phyloP scores from a whole-genome alignment of 305 asterid species.

The Ajuga reptans region DNA sequence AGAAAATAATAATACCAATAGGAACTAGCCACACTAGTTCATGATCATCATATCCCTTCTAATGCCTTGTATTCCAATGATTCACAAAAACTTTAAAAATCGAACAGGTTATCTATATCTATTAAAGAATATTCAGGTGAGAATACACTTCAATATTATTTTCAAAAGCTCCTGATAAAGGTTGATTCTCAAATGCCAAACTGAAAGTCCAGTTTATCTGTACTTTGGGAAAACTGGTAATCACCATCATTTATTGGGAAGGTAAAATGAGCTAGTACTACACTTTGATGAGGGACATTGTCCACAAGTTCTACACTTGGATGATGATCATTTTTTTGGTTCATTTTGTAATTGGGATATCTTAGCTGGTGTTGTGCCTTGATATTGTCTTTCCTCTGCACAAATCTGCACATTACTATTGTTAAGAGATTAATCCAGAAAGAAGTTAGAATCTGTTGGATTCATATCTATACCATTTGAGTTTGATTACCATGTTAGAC shows the following conservation, averaged over 20 bases:
- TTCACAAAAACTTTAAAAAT: conserved; percentile 24
- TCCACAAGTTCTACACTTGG: conserved; percentile 22
- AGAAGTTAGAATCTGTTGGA: conserved; percentile 25
- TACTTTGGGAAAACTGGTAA: conserved; percentile 27
- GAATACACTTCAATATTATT: conserved; percentile 28
- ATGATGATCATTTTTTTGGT: conserved; percentile 16
- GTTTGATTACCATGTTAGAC: conserved; percentile 28
- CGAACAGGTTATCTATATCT: conserved; percentile 42
- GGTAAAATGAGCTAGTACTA: conserved; percentile 12
- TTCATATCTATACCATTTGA: conserved; percentile 23
- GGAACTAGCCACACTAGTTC: conserved; percentile 17
- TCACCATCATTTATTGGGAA: conserved; percentile 16
- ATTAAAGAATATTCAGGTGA: conserved; percentile 42
- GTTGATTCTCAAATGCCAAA: conserved; percentile 28
- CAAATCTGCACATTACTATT: conserved; percentile 25
- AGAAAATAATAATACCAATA: conserved; percentile 8
- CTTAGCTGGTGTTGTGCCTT: conserved; percentile 26
- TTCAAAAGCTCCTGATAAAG: conserved; percentile 30
- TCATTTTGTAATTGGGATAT: conserved; percentile 19
- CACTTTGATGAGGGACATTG: conserved; percentile 13
- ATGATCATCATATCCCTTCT: conserved; percentile 7
- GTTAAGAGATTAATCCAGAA: conserved; percentile 24
- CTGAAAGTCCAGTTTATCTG: conserved; percentile 20
- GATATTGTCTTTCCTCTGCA: conserved; percentile 26
- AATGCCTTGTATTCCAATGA: neutral